Conservation (phyloP, 345 rosid genomes). For the Physaria fendleri region DNA sequence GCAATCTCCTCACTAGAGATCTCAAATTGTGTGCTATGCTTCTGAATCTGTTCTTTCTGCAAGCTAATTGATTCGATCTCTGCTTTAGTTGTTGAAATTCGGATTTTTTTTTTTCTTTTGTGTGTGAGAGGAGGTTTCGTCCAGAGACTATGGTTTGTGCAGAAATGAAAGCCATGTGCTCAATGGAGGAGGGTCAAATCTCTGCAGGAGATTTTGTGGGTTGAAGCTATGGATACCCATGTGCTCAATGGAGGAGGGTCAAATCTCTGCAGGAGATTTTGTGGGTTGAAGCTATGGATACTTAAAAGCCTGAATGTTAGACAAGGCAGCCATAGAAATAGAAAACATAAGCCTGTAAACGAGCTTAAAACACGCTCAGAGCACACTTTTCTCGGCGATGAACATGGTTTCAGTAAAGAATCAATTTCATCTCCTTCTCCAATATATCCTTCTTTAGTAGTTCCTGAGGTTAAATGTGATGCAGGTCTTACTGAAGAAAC, state of each 20-base stretch:
- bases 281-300: slow-evolving; percentile 44
- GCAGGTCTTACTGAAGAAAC: slow-evolving; percentile 27
- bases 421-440: slow-evolving; percentile 2
- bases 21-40: not conserved
- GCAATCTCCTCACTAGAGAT: not conserved
- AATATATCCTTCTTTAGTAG: not conserved
- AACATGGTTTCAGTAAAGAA: slow-evolving; percentile 17
- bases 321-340: slow-evolving; percentile 22
- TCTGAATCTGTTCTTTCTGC: no score
- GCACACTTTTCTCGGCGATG: slow-evolving; percentile 27
- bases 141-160: slow-evolving; percentile 16
- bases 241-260: slow-evolving; percentile 34
- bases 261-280: slow-evolving; percentile 35
- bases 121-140: slow-evolving; percentile 30
- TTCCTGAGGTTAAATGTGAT: not conserved
- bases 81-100: slow-evolving; percentile 2
- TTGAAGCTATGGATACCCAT: no score
- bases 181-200: slow-evolving; percentile 33
- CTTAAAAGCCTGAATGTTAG: slow-evolving; percentile 33
- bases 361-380: slow-evolving; percentile 36
- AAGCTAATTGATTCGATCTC: not conserved
- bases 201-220: slow-evolving; percentile 40
- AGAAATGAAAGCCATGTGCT: slow-evolving; percentile 31
- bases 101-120: not conserved
- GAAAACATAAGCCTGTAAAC: slow-evolving; percentile 21